Evolutionary conservation across 192 early-diverging fungal genomes (phyloP).

Genomic region (Kappamyces sp.): DNA sequence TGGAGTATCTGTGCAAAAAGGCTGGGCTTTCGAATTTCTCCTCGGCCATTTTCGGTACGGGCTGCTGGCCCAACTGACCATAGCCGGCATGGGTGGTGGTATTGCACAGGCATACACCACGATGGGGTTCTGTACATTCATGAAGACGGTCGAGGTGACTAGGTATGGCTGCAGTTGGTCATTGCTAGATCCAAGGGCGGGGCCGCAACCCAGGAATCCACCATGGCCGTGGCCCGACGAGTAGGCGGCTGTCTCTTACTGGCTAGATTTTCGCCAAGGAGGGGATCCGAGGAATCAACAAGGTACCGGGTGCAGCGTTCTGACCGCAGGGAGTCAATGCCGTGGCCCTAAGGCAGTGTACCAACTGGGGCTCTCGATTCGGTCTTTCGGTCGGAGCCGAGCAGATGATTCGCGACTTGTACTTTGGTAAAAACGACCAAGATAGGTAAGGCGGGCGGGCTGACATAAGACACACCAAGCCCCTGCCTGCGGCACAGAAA

Average conservation of each 20-base stretch:
- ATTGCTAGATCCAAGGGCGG: conserved; percentile 70
- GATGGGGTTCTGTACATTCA: conserved; percentile 93
- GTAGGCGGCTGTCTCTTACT: too few species aligned
- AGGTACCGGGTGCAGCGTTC: background rate
- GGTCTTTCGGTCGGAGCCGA: conserved; percentile 34
- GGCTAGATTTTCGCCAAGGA: conserved; percentile 75
- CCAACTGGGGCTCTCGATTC: conserved; percentile 87
- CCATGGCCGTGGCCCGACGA: conserved; percentile 58
- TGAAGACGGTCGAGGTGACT: conserved; percentile 69
- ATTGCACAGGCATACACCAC: conserved; percentile 80
- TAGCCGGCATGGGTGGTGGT: conserved; percentile 79
- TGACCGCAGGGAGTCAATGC: conserved; percentile 69
- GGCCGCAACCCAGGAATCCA: conserved; percentile 49
- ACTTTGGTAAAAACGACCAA: conserved; percentile 12
- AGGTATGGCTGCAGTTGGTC: conserved; percentile 44
- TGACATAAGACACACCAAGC: conserved; percentile 27
- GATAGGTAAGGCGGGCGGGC: background rate
- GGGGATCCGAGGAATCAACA: conserved; percentile 84
- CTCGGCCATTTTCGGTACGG: conserved; percentile 31
- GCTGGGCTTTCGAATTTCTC: conserved; percentile 19
- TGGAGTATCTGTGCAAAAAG: conserved; percentile 37
- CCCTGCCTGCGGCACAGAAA: conserved; percentile 48
- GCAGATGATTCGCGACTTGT: conserved; percentile 52
- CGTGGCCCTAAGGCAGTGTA: conserved; percentile 85
- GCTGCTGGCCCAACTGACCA: conserved; percentile 45